Base-by-base conservation (phyloP, 805 yeast genomes). In the Tetrapisispora nanseiensis region DNA sequence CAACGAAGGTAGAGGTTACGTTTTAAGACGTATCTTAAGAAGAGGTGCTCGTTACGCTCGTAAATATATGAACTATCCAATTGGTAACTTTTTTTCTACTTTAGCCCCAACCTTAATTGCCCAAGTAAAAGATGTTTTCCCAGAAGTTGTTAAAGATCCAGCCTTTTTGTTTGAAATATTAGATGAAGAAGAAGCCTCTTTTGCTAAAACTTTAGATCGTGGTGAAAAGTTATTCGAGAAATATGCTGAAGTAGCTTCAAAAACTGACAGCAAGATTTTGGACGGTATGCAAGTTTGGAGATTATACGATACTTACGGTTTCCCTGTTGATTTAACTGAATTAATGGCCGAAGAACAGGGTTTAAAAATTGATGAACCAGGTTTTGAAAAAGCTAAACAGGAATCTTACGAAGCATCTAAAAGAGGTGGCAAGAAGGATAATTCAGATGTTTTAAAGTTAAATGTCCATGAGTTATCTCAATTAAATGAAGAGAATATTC, bases 271-370 rank as follows among this genome's bases (percentile, higher is more conserved):
- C 49, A 87, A 81, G 64, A 75, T 82, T 31, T 74, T 92, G 48
- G 76, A 84, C 38, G 99, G 99, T 63, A 81, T 76, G 56, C 97
- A 90, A 62, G 98, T 92, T 31, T 92, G 99, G 99, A 79, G 99
- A 68, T 72, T 92, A 55, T 92, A 92, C 57, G 99, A 92, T 57
- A 92, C 99, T 11, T 92, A 90, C 60, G 99, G 99, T 45, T 92
- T 92, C 83, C 99, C 99, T 30, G 97, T 87, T 44, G 99, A 92
- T 67, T 76, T 92, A 61, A 92, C 99, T 24, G 80, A 95, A 62
- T 75, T 92, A 61, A 92, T 92, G 99, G 98, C 98, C 36, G 97
- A 90, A 66, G 99, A 92, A 68, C 86, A 92, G 46, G 95, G 95
- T 16, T 75, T 92, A 55, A 81, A 79, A 56, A 90, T 92, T 50